Percentiles rank a stretch among this genome's conserved stretches.
phyloP scores from a whole-genome alignment of 768 basidiomycete genomes.

The Phaeolepiota aurea region DNA sequence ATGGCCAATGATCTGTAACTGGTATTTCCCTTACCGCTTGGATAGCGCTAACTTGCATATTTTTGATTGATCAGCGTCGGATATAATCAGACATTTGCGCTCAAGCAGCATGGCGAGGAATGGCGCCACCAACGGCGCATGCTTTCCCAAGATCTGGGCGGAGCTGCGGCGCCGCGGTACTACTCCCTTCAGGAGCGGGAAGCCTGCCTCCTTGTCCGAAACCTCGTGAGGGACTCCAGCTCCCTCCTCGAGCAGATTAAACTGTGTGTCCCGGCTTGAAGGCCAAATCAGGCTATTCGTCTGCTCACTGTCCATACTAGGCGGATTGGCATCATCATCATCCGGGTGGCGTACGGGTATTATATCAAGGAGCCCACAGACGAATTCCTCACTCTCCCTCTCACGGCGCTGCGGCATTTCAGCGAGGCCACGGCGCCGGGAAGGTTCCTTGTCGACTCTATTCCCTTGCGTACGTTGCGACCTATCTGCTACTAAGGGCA shows the following conservation, averaged over 20 bases:
- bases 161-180: not conserved
- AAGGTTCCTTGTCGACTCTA: slow-evolving; percentile 9
- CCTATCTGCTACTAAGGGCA: not conserved
- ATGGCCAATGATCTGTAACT: not conserved
- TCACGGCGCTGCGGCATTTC: not conserved
- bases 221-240: not conserved
- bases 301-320: not conserved
- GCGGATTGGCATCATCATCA: slow-evolving; percentile 1
- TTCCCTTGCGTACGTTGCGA: slow-evolving; percentile 7
- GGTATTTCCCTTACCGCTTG: not conserved
- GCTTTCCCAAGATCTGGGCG: not conserved
- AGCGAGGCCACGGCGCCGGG: slow-evolving; percentile 7
- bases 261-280: not conserved
- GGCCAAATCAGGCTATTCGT: too few relatives aligned
- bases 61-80: not conserved
- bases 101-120: not conserved
- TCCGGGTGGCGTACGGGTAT: not conserved
- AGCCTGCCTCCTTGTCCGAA: not conserved
- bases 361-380: not conserved
- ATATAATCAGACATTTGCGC: not conserved
- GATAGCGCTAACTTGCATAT: not conserved
- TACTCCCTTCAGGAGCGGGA: not conserved
- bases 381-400: not conserved
- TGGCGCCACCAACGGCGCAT: not conserved
- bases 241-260: not conserved